These are phyloP conservation scores for Fusarium sp. DNA, from an alignment of 2,329 filamentous ascomycete genomes.

Conservation along the genomic window DNA sequence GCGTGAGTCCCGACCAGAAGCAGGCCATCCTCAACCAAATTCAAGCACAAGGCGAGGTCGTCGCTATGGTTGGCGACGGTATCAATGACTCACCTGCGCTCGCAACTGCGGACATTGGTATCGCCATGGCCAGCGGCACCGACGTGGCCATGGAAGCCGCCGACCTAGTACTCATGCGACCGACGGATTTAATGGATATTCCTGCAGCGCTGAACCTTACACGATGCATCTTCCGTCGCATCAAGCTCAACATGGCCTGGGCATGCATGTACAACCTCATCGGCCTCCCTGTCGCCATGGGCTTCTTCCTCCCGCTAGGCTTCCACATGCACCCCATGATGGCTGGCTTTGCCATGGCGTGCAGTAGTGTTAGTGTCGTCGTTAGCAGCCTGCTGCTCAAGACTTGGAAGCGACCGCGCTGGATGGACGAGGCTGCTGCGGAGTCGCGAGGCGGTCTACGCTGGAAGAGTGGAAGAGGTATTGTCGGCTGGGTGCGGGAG, in stretches of 20 bases:
- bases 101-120: slow-evolving; percentile 90
- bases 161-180: slow-evolving; percentile 94
- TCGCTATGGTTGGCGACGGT: slow-evolving; percentile 97
- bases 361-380: slow-evolving; percentile 90
- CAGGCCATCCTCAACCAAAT: slow-evolving; percentile 83
- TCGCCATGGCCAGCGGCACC: slow-evolving; percentile 90
- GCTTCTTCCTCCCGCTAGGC: slow-evolving; percentile 90
- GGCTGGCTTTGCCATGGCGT: slow-evolving; percentile 93
- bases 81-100: slow-evolving; percentile 98
- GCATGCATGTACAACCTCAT: slow-evolving; percentile 93
- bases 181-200: slow-evolving; percentile 92
- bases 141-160: slow-evolving; percentile 98
- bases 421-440: slow-evolving; percentile 81
- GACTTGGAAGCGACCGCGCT: slow-evolving; percentile 84
- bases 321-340: slow-evolving; percentile 92
- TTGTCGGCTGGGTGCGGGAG: slow-evolving; percentile 58
- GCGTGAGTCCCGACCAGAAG: slow-evolving; percentile 92
- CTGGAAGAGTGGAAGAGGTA: slow-evolving; percentile 56
- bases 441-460: slow-evolving; percentile 64
- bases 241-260: slow-evolving; percentile 93
- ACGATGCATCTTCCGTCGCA: slow-evolving; percentile 86
- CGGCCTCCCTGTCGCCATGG: slow-evolving; percentile 96
- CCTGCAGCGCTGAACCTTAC: slow-evolving; percentile 85
- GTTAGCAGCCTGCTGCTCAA: slow-evolving; percentile 84
- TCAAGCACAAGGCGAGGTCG: slow-evolving; percentile 77